Evolutionary conservation across 2,329 filamentous ascomycete genomes (phyloP).

Genomic region (Aspergillus eucalypticola): DNA sequence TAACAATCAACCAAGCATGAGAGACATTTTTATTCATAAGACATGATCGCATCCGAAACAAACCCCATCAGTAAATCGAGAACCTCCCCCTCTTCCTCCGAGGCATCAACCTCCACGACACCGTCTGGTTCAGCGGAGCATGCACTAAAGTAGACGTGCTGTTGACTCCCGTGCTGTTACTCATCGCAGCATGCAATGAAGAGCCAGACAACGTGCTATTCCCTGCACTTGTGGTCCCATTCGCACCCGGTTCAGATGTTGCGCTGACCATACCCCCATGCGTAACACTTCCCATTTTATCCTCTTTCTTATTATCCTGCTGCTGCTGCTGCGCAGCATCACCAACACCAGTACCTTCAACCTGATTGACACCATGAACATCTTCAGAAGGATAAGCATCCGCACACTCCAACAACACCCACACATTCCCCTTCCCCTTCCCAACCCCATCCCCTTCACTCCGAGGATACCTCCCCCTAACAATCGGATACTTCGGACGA

Average conservation of each 20-base stretch:
- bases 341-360: no score
- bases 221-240: not conserved
- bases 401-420: slow-evolving; percentile 33
- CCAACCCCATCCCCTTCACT: slow-evolving; percentile 20
- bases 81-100: not conserved
- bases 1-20: not conserved
- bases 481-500: no score
- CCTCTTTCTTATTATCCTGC: not conserved
- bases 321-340: not conserved
- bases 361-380: no score
- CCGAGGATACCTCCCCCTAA: no score
- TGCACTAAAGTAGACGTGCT: not conserved
- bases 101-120: not conserved
- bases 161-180: not conserved
- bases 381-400: not conserved
- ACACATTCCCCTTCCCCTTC: slow-evolving; percentile 26
- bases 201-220: no score
- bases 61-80: not conserved
- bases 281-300: not conserved
- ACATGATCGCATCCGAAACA: not conserved
- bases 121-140: not conserved
- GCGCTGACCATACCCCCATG: not conserved
- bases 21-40: not conserved
- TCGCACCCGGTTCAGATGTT: no score
- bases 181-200: not conserved